A percentile compares a stretch with the other conserved stretches of the same genome.
Evolutionary conservation across 177 flowering plant species (phyloP).

Genomic region (Tripterygium wilfordii): DNA sequence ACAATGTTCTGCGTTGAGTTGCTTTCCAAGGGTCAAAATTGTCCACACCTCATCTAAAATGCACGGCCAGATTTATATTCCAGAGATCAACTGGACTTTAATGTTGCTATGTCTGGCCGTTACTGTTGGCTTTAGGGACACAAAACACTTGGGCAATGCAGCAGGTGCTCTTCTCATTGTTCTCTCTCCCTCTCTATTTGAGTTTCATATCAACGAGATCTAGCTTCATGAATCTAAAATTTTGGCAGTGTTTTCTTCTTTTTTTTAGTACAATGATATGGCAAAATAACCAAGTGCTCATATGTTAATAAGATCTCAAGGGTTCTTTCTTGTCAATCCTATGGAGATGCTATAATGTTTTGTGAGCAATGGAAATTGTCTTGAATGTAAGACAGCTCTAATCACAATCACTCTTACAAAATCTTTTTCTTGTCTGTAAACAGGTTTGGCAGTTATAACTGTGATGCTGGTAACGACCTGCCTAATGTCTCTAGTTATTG

Average conservation of each 20-base stretch:
- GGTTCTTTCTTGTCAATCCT: neutral
- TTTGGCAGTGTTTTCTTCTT: too few relatives aligned
- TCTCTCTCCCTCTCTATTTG: neutral
- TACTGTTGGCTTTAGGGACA: slow-evolving; percentile 65
- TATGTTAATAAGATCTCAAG: neutral
- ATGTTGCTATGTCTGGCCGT: slow-evolving; percentile 69
- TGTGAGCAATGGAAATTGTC: neutral
- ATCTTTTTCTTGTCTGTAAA: slow-evolving; percentile 6
- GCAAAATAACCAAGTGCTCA: neutral
- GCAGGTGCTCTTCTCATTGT: slow-evolving; percentile 42
- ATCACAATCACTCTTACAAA: neutral
- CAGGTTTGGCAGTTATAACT: slow-evolving; percentile 73
- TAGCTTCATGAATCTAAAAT: too few relatives aligned
- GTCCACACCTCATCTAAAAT: slow-evolving; percentile 62
- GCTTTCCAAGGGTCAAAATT: slow-evolving; percentile 64
- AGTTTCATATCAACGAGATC: neutral
- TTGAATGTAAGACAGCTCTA: neutral
- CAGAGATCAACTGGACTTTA: slow-evolving; percentile 68
- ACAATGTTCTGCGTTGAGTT: slow-evolving; percentile 57
- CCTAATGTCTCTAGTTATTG: slow-evolving; percentile 72
- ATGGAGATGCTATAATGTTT: neutral
- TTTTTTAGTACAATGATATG: neutral
- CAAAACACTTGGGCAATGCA: slow-evolving; percentile 64
- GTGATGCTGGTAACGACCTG: slow-evolving; percentile 80
- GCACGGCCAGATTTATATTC: slow-evolving; percentile 75